phyloP scores from a whole-genome alignment of 2,329 filamentous ascomycete species.

The Fusarium pseudonygamai region DNA sequence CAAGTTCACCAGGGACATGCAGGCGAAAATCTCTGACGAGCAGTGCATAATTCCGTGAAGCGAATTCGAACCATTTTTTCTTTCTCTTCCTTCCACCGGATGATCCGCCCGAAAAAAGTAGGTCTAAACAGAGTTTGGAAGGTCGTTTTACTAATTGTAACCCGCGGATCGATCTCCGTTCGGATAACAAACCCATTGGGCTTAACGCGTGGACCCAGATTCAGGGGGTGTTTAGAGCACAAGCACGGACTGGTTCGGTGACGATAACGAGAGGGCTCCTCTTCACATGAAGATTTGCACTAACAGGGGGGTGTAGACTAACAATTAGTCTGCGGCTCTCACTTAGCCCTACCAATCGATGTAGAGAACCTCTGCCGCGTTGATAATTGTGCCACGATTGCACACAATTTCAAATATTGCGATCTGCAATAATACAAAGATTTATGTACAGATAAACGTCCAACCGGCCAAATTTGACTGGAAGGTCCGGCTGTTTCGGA shows the following conservation, averaged over 20 bases:
- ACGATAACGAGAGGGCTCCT: not conserved
- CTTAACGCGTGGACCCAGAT: not conserved
- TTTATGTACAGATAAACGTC: not conserved
- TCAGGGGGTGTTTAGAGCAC: not conserved
- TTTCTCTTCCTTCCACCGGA: not conserved
- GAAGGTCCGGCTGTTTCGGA: not conserved
- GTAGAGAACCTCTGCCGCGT: not conserved
- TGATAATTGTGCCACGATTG: not conserved
- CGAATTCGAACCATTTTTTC: not conserved
- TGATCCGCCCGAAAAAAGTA: not conserved
- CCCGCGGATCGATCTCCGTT: conserved; percentile 1
- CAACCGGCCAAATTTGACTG: not conserved
- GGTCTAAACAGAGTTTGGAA: not conserved
- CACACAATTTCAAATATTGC: not conserved
- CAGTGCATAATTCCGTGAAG: not conserved
- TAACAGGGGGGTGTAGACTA: not conserved
- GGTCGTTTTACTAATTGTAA: not conserved
- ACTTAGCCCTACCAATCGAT: not conserved
- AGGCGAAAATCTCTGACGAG: not conserved
- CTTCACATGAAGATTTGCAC: not conserved
- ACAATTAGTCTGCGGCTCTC: not conserved
- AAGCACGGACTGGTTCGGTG: not conserved
- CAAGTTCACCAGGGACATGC: not conserved
- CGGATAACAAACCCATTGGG: not conserved
- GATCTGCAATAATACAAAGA: not conserved